Percentiles rank a stretch among this genome's conserved stretches.
Conservation (phyloP, 1,139 yeast species). For the Diutina pseudorugosa region DNA sequence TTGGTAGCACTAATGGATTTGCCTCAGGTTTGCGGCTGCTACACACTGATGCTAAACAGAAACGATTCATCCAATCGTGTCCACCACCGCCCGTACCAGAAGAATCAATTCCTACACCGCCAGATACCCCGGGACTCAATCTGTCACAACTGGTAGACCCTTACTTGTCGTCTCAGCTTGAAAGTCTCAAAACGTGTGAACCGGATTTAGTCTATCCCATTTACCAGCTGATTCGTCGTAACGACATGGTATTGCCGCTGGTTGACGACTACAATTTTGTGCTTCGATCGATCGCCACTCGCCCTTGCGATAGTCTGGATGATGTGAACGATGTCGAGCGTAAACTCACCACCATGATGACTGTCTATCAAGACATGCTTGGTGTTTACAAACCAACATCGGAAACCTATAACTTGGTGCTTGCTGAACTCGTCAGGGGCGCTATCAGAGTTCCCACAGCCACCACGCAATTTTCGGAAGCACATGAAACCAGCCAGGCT, state of each 20-base stretch:
- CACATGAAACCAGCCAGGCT: constrained; percentile 18
- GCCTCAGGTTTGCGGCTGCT: background rate
- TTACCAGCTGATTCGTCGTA: constrained; percentile 30
- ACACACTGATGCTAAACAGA: background rate
- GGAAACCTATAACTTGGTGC: constrained; percentile 40
- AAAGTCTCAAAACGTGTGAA: constrained; percentile 11
- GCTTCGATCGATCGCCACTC: constrained; percentile 19
- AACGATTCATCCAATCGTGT: background rate
- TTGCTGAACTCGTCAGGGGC: constrained; percentile 39
- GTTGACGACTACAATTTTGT: constrained; percentile 25
- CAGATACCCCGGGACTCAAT: background rate
- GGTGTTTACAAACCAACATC: constrained; percentile 35
- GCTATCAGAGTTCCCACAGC: constrained; percentile 21
- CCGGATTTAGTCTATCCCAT: constrained; percentile 27
- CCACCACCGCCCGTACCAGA: background rate
- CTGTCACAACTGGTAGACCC: constrained; percentile 5
- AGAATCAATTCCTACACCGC: background rate
- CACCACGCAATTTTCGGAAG: background rate
- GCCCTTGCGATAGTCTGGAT: constrained; percentile 18
- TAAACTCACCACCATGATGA: constrained; percentile 44
- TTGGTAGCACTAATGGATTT: background rate
- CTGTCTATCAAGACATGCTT: constrained; percentile 56
- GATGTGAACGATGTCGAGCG: constrained; percentile 20
- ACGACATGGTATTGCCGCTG: constrained; percentile 20
- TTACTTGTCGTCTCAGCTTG: background rate